These are phyloP conservation scores for Kokia cookei DNA, from an alignment of 441 rosid species.

Conservation along the genomic window DNA sequence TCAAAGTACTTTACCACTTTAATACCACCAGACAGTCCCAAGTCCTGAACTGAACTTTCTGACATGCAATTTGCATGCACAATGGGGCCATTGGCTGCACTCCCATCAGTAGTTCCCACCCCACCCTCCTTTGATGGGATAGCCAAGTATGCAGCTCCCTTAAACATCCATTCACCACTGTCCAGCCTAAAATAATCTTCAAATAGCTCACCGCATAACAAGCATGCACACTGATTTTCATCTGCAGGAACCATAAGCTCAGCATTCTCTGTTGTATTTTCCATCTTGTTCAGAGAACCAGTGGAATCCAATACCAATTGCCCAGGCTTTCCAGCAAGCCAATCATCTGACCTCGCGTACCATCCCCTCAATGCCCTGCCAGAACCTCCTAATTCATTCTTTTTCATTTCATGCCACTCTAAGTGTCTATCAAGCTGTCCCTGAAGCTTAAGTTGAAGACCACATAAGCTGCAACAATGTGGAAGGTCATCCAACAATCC, in stretches of 20 bases:
- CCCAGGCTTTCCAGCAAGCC: conserved; percentile 51
- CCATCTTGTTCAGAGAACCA: conserved; percentile 26
- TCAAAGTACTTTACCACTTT: conserved; percentile 46
- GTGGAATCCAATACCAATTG: conserved; percentile 35
- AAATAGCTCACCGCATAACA: conserved; percentile 85
- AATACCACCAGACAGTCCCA: conserved; percentile 39
- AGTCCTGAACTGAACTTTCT: conserved; percentile 43
- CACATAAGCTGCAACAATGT: conserved; percentile 70
- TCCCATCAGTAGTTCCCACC: conserved; percentile 20
- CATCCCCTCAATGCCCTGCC: conserved; percentile 48
- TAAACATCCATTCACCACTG: conserved; percentile 74
- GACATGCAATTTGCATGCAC: conserved; percentile 68
- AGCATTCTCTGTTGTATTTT: conserved; percentile 23
- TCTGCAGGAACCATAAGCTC: conserved; percentile 64
- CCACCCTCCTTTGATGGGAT: conserved; percentile 18
- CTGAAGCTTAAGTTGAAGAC: conserved; percentile 60
- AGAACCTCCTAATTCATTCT: conserved; percentile 28
- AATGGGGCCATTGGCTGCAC: conserved; percentile 41
- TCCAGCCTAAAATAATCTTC: conserved; percentile 67
- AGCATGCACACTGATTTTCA: conserved; percentile 79
- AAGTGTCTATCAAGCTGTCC: conserved; percentile 68
- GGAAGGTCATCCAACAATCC: conserved; percentile 60
- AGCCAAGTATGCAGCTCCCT: conserved; percentile 53
- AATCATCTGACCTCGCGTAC: conserved; percentile 58
- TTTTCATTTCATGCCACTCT: conserved; percentile 64